These are phyloP conservation scores for Sphagnum fallax DNA, from an alignment of 228 moss, liverwort and hornwort genomes.

Conservation along the genomic window DNA sequence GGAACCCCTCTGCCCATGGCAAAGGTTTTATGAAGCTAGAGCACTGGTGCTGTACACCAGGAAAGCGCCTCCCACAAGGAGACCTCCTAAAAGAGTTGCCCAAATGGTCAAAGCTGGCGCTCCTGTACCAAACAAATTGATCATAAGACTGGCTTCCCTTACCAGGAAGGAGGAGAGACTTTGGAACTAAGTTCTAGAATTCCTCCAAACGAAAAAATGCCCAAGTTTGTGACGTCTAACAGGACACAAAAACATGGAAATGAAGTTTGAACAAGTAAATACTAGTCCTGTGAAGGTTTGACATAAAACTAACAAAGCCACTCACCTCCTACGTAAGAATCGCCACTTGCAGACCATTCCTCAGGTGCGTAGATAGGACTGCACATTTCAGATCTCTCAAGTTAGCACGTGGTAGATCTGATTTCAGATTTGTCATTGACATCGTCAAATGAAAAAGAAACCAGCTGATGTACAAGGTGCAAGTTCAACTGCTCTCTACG, in stretches of 20 bases:
- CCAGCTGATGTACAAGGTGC: background rate
- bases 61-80: conserved; percentile 48
- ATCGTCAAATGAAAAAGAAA: background rate
- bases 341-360: conserved; percentile 63
- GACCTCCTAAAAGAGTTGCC: conserved; percentile 67
- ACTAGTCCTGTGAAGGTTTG: no score
- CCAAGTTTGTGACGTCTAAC: no score
- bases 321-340: conserved; percentile 64
- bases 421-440: background rate
- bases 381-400: conserved; percentile 4
- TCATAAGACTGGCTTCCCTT: no score
- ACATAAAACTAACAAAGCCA: no score
- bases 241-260: no score
- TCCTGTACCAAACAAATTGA: conserved; percentile 26
- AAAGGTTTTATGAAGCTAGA: conserved; percentile 13
- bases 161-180: no score
- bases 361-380: conserved; percentile 66
- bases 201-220: no score
- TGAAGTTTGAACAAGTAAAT: no score
- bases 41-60: conserved; percentile 88
- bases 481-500: no score
- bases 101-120: conserved; percentile 56
- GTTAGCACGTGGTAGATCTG: background rate
- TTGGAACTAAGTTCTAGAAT: no score
- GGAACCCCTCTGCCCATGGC: no score